Conservation (phyloP, 2,329 filamentous ascomycete species). For the Pseudopithomyces chartarum region DNA sequence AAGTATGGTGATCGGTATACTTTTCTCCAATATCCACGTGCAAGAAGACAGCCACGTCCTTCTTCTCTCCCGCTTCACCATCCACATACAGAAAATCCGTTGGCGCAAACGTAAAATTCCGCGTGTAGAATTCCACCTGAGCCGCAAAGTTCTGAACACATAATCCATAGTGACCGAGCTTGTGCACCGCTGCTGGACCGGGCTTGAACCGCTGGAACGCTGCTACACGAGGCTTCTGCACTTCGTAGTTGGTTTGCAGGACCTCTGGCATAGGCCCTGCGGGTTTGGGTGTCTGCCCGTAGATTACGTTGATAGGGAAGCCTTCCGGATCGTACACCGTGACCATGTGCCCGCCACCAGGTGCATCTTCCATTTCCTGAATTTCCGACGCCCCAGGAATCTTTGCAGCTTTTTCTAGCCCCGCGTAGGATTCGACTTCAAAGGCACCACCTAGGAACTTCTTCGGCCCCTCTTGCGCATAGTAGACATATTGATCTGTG, state of each 20-base stretch:
- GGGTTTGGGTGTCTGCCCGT: conserved; percentile 56
- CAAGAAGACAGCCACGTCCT: conserved; percentile 55
- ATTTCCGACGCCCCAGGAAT: conserved; percentile 56
- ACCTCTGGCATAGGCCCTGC: conserved; percentile 55
- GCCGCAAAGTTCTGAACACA: conserved; percentile 45
- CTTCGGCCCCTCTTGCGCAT: conserved; percentile 55
- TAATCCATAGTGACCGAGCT: conserved; percentile 56
- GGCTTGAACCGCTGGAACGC: conserved; percentile 59
- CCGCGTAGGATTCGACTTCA: conserved; percentile 60
- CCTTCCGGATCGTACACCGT: conserved; percentile 55
- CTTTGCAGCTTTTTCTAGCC: conserved; percentile 56
- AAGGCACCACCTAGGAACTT: conserved; percentile 65
- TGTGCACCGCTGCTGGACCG: conserved; percentile 56
- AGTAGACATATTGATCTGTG: conserved; percentile 63
- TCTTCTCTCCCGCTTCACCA: conserved; percentile 12
- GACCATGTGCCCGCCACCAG: conserved; percentile 60
- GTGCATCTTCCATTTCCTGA: conserved; percentile 56
- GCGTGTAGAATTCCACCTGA: conserved; percentile 52
- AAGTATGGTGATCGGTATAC: conserved; percentile 60
- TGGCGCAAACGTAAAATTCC: conserved; percentile 54
- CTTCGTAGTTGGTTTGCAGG: conserved; percentile 51
- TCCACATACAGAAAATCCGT: conserved; percentile 51
- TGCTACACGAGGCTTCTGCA: conserved; percentile 53
- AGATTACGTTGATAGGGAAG: conserved; percentile 63
- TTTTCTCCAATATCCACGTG: conserved; percentile 59